Conservation (phyloP, 352 stramenopile species). For the Phytophthora pseudosyringae region DNA sequence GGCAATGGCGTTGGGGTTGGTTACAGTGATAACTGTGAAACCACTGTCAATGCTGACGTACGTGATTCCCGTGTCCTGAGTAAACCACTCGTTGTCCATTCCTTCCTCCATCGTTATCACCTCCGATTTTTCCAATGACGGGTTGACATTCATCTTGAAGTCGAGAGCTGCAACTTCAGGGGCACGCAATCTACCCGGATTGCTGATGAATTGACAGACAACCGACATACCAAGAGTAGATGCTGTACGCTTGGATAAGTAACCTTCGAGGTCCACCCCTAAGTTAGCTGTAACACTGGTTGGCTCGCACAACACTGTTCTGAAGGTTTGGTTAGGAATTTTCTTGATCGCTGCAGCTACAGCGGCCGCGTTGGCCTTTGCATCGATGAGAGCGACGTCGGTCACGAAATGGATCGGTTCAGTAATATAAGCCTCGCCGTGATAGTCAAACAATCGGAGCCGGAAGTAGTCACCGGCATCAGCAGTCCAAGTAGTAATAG, state of each 20-base stretch:
- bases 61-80: constrained; percentile 29
- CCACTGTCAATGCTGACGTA: constrained; percentile 1
- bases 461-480: too few species aligned
- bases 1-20: background rate
- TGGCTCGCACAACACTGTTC: constrained; percentile 44
- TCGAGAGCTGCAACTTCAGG: constrained; percentile 44
- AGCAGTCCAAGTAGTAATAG: too few species aligned
- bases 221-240: constrained; percentile 64
- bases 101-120: constrained; percentile 57
- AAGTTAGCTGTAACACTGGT: constrained; percentile 1
- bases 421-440: constrained; percentile 75
- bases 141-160: too few species aligned
- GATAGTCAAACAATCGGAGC: too few species aligned
- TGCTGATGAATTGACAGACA: constrained; percentile 61
- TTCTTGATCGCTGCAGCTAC: constrained; percentile 47
- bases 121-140: too few species aligned
- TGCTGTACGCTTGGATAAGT: too few species aligned
- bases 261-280: constrained; percentile 18
- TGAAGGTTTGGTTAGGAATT: constrained; percentile 61
- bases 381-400: constrained; percentile 10
- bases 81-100: constrained; percentile 65
- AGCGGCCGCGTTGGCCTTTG: constrained; percentile 25
- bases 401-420: constrained; percentile 49
- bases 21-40: background rate
- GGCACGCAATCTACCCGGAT: constrained; percentile 58